These are phyloP conservation scores for Leucogyrophana mollusca DNA, from an alignment of 768 basidiomycete species.

Conservation along the genomic window DNA sequence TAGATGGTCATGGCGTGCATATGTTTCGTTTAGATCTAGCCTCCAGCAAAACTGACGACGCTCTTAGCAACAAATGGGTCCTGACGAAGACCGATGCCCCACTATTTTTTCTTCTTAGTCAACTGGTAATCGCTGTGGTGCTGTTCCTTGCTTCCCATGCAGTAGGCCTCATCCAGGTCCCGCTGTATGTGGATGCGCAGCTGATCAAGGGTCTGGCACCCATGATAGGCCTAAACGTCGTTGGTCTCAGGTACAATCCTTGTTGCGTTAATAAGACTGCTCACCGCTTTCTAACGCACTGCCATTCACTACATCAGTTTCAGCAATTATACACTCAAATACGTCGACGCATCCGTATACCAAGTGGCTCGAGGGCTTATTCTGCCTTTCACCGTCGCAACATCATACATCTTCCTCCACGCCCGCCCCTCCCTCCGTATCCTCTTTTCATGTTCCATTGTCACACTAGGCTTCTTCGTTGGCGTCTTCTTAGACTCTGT, in stretches of 20 bases:
- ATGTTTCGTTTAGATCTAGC: slow-evolving; percentile 19
- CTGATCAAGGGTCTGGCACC: slow-evolving; percentile 73
- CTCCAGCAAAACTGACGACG: slow-evolving; percentile 15
- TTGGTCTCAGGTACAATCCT: slow-evolving; percentile 70
- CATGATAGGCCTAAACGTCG: slow-evolving; percentile 73
- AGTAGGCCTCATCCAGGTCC: slow-evolving; percentile 64
- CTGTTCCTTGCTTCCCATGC: slow-evolving; percentile 68
- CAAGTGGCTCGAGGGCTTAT: slow-evolving; percentile 94
- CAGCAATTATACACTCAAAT: slow-evolving; percentile 90
- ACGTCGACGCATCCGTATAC: slow-evolving; percentile 93
- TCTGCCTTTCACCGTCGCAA: slow-evolving; percentile 88
- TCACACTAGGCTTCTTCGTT: slow-evolving; percentile 90
- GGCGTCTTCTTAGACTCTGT: slow-evolving; percentile 81
- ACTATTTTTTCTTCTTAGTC: slow-evolving; percentile 83
- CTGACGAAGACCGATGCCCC: slow-evolving; percentile 71
- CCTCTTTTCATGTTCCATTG: slow-evolving; percentile 71
- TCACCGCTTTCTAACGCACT: not conserved
- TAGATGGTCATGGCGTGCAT: slow-evolving; percentile 91
- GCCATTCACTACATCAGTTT: slow-evolving; percentile 47
- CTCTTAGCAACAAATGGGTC: slow-evolving; percentile 85
- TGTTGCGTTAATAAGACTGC: not conserved
- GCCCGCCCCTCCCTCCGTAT: slow-evolving; percentile 75
- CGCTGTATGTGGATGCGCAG: slow-evolving; percentile 60
- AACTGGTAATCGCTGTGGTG: slow-evolving; percentile 76
- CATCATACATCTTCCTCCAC: slow-evolving; percentile 79